Evolutionary conservation across 768 basidiomycete species (phyloP).

Genomic region (Hebeloma cylindrosporum): DNA sequence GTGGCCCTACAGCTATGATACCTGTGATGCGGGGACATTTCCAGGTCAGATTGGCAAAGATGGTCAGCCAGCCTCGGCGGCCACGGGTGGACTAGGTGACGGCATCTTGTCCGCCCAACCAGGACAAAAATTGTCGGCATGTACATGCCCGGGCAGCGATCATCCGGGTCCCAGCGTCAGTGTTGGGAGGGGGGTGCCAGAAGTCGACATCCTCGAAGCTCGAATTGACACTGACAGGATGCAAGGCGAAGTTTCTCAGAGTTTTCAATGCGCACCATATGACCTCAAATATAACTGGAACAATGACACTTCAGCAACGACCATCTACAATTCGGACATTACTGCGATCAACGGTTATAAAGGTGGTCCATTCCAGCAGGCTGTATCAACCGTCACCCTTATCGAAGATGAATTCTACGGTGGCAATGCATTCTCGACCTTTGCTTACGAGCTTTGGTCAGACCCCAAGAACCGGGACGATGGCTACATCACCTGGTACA

Average conservation of each 20-base stretch:
- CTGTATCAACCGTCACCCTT: conserved; percentile 61
- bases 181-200: conserved; percentile 79
- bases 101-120: conserved; percentile 71
- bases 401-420: conserved; percentile 58
- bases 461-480: conserved; percentile 61
- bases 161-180: conserved; percentile 81
- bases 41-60: conserved; percentile 71
- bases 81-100: conserved; percentile 52
- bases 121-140: conserved; percentile 84
- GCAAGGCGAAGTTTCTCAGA: conserved; percentile 74
- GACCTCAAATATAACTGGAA: conserved; percentile 66
- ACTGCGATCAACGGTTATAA: conserved; percentile 66
- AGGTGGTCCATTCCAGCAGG: conserved; percentile 75
- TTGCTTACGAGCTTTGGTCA: conserved; percentile 82
- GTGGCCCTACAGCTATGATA: conserved; percentile 84
- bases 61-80: conserved; percentile 56
- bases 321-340: conserved; percentile 48
- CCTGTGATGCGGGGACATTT: conserved; percentile 86
- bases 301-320: conserved; percentile 49
- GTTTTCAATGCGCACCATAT: conserved; percentile 79
- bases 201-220: conserved; percentile 92
- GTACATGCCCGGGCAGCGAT: conserved; percentile 82
- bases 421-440: conserved; percentile 53
- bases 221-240: conserved; percentile 57
- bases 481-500: conserved; percentile 88